These are phyloP conservation scores for Vanrija sp. DNA, from an alignment of 1,284 basidiomycete genomes.

Conservation along the genomic window DNA sequence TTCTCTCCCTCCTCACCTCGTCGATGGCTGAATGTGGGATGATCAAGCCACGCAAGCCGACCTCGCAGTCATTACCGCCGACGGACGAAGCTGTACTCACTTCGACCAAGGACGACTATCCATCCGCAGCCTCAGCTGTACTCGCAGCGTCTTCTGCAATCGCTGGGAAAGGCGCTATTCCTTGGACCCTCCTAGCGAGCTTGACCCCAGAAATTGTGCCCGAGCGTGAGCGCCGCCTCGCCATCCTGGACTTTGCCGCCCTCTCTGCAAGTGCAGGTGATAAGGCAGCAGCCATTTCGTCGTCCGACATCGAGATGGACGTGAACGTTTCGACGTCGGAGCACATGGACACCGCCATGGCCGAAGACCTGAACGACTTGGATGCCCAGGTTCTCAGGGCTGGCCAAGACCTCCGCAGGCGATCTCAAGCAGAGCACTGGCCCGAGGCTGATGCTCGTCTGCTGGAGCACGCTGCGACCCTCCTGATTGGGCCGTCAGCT, in stretches of 20 bases:
- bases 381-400: neutral
- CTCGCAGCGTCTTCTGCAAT: neutral
- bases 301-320: neutral
- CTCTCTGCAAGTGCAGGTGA: neutral
- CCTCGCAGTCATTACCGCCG: no score
- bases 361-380: neutral
- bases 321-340: neutral
- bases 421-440: constrained; percentile 4
- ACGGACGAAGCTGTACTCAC: neutral
- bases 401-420: constrained; percentile 4
- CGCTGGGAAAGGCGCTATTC: neutral
- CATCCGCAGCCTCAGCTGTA: neutral
- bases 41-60: constrained; percentile 1
- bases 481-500: constrained; percentile 1
- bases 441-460: neutral
- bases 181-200: neutral
- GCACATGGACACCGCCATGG: neutral
- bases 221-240: neutral
- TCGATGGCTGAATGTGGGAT: constrained; percentile 19
- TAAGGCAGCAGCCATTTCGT: no score
- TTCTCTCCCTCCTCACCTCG: constrained; percentile 31
- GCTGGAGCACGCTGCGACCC: constrained; percentile 2
- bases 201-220: neutral
- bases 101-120: neutral
- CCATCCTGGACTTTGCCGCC: neutral